Conservation (phyloP, 2,329 filamentous ascomycete species). For the Scedosporium boydii region DNA sequence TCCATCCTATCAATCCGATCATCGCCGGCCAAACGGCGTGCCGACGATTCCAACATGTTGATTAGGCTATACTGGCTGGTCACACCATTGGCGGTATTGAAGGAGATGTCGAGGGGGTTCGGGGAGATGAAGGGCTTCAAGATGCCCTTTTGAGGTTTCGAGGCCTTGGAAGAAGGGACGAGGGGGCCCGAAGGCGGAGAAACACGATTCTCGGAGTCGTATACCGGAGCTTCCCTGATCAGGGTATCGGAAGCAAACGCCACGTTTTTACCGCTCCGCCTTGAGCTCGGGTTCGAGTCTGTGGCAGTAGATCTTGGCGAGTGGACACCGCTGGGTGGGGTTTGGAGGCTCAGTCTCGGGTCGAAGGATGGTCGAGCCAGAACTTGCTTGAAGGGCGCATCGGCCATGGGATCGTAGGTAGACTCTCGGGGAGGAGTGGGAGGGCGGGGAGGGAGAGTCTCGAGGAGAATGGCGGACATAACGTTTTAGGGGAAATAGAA, state of each 20-base stretch:
- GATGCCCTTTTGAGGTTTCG: slow-evolving; percentile 55
- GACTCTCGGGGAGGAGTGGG: slow-evolving; percentile 59
- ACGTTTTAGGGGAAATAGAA: not conserved
- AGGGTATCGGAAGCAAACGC: slow-evolving; percentile 48
- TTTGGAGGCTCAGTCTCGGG: slow-evolving; percentile 32
- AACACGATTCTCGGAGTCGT: slow-evolving; percentile 26
- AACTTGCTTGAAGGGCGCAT: slow-evolving; percentile 24
- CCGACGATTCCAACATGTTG: slow-evolving; percentile 76
- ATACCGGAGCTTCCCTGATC: slow-evolving; percentile 43
- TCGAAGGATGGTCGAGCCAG: slow-evolving; percentile 28
- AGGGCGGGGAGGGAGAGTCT: slow-evolving; percentile 47
- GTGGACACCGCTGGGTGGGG: slow-evolving; percentile 40
- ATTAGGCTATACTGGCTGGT: slow-evolving; percentile 47
- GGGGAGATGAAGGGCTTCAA: slow-evolving; percentile 59
- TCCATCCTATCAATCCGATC: slow-evolving; percentile 69
- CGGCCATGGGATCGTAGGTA: slow-evolving; percentile 22
- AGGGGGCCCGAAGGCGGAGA: slow-evolving; percentile 29
- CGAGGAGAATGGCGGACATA: slow-evolving; percentile 31
- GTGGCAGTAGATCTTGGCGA: slow-evolving; percentile 30
- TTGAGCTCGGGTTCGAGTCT: slow-evolving; percentile 32
- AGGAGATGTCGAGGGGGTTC: slow-evolving; percentile 31
- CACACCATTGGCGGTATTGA: slow-evolving; percentile 31
- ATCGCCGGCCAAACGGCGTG: slow-evolving; percentile 68
- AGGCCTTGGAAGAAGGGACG: slow-evolving; percentile 25
- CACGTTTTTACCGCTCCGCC: slow-evolving; percentile 41